Evolutionary conservation across 176 grass and related monocot species (phyloP), one percentile per base, ranked within the genome.

Genomic region (Aegilops umbellulata): DNA sequence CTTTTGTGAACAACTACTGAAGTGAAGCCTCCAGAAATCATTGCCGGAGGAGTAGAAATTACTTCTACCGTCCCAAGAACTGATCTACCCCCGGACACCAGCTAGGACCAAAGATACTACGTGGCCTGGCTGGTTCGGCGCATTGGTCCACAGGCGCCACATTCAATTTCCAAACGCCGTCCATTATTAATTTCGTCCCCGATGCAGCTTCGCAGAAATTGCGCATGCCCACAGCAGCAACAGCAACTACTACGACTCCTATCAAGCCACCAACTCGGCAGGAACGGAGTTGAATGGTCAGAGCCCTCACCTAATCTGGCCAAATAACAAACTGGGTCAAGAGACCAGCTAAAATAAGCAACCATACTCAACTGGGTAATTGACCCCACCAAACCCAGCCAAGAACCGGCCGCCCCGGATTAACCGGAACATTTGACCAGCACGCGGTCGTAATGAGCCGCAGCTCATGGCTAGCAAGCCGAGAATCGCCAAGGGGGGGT

Each of bases 321-420:
- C 30, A 64, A 41, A 69, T 39, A 82, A 69, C 62, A 82, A 72
- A 82, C 27, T 39, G 23, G 79, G 84, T 83, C 79, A 86, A 86
- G 74, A 60, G 72, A 60, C 65, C 80, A 83, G 73, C 79, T 83
- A 73, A 90, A 83, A 66, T 63, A 86, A 82, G 80, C 80, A 77
- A 57, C 23, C 84, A 62, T 57, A 42, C 74, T 31, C 84, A 72
- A 32, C 84, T 22, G 38, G 39, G 88, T 51, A 32, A 83, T 86
- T 83, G 77, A 82, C 73, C 65, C 74, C 57, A 83, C 79, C 88
- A 82, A 58, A 86, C 84, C 88, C 68, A 29, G 27, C 73, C 84
- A 77, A 36, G 47, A 53, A 71, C 7, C n/a, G 26, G 23, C 44
- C 49, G 16, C 19, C 29, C 41, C 6, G 51, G 69, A 62, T 35